A percentile compares a stretch with the other conserved stretches of the same genome.
Conservation (phyloP, 495 filamentous ascomycete species). For the Penicillium macrosclerotiorum region DNA sequence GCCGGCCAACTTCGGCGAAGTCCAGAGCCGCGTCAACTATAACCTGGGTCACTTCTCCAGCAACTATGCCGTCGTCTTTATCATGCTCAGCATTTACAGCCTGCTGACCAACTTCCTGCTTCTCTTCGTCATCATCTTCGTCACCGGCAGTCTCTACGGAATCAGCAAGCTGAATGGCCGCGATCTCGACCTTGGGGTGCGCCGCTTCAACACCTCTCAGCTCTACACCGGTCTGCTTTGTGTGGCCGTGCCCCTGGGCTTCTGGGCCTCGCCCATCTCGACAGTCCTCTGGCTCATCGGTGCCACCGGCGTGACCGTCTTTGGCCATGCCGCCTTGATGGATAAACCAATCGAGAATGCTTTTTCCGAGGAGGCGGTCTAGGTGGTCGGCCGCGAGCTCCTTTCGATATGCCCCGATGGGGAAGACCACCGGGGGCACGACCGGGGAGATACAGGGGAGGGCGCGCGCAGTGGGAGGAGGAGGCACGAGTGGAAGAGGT, state of each 20-base stretch:
- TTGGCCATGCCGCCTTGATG: constrained; percentile 94
- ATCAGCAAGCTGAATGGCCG: constrained; percentile 84
- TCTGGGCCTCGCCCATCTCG: constrained; percentile 76
- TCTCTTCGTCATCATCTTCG: constrained; percentile 87
- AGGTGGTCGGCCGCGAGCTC: constrained; percentile 99
- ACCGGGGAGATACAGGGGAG: constrained; percentile 56
- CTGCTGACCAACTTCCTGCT: constrained; percentile 79
- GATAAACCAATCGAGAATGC: constrained; percentile 99
- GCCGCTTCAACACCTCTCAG: constrained; percentile 84
- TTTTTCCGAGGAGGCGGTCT: constrained; percentile 99
- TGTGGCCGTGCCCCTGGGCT: constrained; percentile 75
- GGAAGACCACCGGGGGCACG: constrained; percentile 96
- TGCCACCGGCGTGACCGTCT: constrained; percentile 82
- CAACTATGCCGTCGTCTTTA: constrained; percentile 94
- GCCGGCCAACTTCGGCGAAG: constrained; percentile 84
- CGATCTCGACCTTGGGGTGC: constrained; percentile 81
- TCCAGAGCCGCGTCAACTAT: constrained; percentile 94
- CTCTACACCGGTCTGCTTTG: constrained; percentile 86
- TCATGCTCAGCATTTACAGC: constrained; percentile 94
- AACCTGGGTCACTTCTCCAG: constrained; percentile 95
- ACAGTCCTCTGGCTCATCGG: constrained; percentile 94
- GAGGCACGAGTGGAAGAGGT: constrained; percentile 66
- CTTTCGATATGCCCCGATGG: constrained; percentile 90
- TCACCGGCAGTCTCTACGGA: constrained; percentile 79
- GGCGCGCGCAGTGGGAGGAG: constrained; percentile 56